Evolutionary conservation across 108 stramenopile species (phyloP).

Genomic region (Cyclotella sp.): DNA sequence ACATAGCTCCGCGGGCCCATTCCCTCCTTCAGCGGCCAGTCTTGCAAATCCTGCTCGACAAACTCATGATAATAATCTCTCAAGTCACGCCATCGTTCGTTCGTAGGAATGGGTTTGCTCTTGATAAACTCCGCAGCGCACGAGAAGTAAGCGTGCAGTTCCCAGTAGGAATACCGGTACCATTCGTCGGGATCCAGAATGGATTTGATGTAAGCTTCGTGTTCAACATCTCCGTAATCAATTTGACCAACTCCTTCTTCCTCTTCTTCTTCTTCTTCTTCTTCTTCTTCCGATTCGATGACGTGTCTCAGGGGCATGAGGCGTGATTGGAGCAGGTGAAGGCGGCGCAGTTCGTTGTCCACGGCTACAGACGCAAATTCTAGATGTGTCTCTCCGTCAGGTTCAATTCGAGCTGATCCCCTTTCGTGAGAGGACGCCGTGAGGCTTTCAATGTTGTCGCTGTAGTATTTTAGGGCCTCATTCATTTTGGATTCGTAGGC

Average conservation of each 20-base stretch:
- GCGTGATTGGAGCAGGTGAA: neutral
- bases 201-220: conserved; percentile 14
- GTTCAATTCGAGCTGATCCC: neutral
- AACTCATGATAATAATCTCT: conserved; percentile 35
- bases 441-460: neutral
- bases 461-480: neutral
- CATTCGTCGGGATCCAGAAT: conserved; percentile 30
- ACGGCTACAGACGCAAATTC: conserved; percentile 7
- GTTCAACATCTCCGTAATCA: conserved; percentile 10
- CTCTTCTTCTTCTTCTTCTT: conserved; percentile 9
- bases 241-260: conserved; percentile 16
- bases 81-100: conserved; percentile 31
- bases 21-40: neutral
- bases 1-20: conserved; percentile 14
- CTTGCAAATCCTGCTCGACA: conserved; percentile 14
- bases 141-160: conserved; percentile 44
- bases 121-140: conserved; percentile 27
- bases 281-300: conserved; percentile 10
- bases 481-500: conserved; percentile 11
- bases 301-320: neutral
- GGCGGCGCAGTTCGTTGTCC: neutral
- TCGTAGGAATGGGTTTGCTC: conserved; percentile 13
- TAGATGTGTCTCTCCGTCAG: neutral
- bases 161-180: conserved; percentile 36
- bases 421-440: neutral